Percentiles rank a stretch among this genome's conserved stretches.
Evolutionary conservation across 2,329 filamentous ascomycete genomes (phyloP).

Genomic region (Cladosporium sp.): DNA sequence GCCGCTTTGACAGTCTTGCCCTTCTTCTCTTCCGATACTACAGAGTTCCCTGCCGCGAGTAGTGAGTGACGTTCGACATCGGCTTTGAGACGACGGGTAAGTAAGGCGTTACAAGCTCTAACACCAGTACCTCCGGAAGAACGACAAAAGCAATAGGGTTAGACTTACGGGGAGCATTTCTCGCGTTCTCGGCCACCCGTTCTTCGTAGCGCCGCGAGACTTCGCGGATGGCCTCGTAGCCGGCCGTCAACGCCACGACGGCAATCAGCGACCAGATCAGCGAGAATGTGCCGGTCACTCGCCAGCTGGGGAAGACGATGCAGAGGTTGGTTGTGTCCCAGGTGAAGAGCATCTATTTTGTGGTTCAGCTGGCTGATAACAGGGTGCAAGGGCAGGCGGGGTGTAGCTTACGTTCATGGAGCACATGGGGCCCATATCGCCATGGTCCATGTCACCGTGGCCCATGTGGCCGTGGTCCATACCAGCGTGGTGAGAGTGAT

Average conservation of each 20-base stretch:
- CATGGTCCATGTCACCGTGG: constrained; percentile 59
- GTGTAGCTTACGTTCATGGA: constrained; percentile 76
- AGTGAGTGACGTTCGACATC: constrained; percentile 63
- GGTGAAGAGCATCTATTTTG: constrained; percentile 87
- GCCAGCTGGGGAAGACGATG: constrained; percentile 93
- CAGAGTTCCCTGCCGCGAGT: constrained; percentile 69
- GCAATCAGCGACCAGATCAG: constrained; percentile 80
- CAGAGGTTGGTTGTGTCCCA: constrained; percentile 93
- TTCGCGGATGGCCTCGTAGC: constrained; percentile 86
- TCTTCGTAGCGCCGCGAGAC: constrained; percentile 74
- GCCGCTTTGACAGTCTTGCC: constrained; percentile 76
- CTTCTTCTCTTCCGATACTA: constrained; percentile 58
- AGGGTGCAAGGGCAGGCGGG: neutral
- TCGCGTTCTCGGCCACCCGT: constrained; percentile 52
- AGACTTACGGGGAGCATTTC: constrained; percentile 39
- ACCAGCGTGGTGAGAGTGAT: constrained; percentile 23
- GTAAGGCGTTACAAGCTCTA: constrained; percentile 18
- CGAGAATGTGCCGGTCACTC: constrained; percentile 69
- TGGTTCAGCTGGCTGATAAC: neutral
- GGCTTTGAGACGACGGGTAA: constrained; percentile 11
- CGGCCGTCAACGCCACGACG: constrained; percentile 80
- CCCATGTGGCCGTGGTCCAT: constrained; percentile 60
- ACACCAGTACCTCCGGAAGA: constrained; percentile 1
- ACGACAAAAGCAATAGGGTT: neutral
- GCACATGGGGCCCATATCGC: constrained; percentile 58